Conservation (phyloP, 495 filamentous ascomycete genomes). For the Trichoderma gamsii region DNA sequence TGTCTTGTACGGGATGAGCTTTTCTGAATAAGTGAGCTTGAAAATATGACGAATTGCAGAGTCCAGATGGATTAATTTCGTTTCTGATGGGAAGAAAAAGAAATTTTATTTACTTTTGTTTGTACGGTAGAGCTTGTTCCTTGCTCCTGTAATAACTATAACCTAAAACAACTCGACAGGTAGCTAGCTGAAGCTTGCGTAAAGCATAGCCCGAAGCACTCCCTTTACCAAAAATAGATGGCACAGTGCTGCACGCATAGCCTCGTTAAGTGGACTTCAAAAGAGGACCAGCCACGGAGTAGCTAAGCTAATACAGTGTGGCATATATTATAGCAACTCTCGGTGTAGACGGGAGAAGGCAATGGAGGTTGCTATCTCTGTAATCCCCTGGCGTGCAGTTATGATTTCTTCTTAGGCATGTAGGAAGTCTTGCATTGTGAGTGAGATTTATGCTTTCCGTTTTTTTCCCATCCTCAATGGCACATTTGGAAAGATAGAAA, state of each 20-base stretch:
- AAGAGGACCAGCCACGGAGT: not conserved
- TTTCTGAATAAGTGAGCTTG: not conserved
- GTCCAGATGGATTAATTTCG: too few relatives aligned
- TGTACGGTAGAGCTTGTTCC: not conserved
- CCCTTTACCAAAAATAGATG: not conserved
- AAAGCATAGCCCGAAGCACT: not conserved
- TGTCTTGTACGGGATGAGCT: not conserved
- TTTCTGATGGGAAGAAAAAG: not conserved
- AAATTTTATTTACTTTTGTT: not conserved
- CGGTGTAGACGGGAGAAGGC: not conserved
- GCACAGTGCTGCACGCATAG: not conserved
- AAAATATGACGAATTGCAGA: too few relatives aligned
- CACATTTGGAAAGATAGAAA: not conserved
- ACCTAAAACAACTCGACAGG: not conserved
- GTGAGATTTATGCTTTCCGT: not conserved
- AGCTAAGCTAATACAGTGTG: not conserved
- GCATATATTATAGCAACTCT: not conserved
- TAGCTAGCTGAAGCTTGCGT: too few relatives aligned
- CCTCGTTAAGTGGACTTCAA: conserved; percentile 2
- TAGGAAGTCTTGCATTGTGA: not conserved
- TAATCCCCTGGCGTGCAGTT: not conserved
- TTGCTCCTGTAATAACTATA: not conserved
- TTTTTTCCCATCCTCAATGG: not conserved
- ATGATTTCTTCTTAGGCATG: not conserved
- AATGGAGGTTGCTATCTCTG: not conserved